Percentiles rank a stretch among this genome's conserved stretches.
Conservation (phyloP, 768 basidiomycete species). For the Xerocomus potaroensis region DNA sequence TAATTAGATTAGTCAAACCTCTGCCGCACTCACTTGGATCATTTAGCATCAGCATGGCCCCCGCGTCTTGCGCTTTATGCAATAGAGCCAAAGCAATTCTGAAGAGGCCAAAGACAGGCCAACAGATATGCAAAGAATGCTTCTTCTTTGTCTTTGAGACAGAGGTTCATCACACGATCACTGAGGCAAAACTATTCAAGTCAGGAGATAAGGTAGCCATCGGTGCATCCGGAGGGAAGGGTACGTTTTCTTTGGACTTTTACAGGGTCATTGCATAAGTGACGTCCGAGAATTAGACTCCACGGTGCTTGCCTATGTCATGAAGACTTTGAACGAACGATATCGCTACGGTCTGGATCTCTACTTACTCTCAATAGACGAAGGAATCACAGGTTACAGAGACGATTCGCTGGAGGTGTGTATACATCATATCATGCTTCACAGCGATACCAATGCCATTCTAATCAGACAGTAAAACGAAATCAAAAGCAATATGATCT, state of each 20-base stretch:
- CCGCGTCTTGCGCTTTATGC: constrained; percentile 76
- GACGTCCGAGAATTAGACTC: constrained; percentile 58
- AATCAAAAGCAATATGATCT: constrained; percentile 95
- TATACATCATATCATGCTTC: constrained; percentile 1
- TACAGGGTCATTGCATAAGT: neutral
- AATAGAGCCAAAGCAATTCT: constrained; percentile 76
- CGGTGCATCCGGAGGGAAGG: constrained; percentile 98
- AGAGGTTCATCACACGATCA: constrained; percentile 96
- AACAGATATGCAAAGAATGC: constrained; percentile 94
- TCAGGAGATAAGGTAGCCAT: constrained; percentile 92
- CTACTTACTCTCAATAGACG: constrained; percentile 93
- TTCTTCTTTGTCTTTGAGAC: constrained; percentile 98
- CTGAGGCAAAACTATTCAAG: constrained; percentile 75
- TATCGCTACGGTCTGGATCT: constrained; percentile 90
- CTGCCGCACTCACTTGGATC: neutral
- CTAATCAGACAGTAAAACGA: constrained; percentile 84
- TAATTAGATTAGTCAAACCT: neutral
- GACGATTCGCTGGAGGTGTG: constrained; percentile 93
- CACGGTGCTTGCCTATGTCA: constrained; percentile 94
- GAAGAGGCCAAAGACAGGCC: constrained; percentile 94
- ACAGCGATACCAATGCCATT: constrained; percentile 1
- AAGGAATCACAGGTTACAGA: constrained; percentile 96
- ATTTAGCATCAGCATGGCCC: constrained; percentile 59
- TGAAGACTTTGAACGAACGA: constrained; percentile 92
- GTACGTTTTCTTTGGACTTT: constrained; percentile 36